phyloP scores from a whole-genome alignment of 2,329 filamentous ascomycete genomes.

The Cladosporium sp. region DNA sequence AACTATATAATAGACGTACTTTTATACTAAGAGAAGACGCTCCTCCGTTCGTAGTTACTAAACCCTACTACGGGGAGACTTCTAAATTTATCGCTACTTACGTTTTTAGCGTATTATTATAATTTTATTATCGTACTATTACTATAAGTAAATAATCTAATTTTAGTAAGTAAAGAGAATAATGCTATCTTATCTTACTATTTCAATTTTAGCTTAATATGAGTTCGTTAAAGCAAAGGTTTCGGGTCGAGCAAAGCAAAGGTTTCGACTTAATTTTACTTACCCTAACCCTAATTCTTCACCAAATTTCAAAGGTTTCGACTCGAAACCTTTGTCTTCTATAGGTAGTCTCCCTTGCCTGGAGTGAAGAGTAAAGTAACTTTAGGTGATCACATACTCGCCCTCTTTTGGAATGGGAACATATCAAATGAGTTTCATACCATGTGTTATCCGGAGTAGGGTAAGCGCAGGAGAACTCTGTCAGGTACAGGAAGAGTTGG shows the following conservation, averaged over 20 bases:
- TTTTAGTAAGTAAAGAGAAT: neutral
- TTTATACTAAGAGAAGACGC: neutral
- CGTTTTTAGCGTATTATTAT: neutral
- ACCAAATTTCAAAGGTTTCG: neutral
- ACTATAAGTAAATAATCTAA: neutral
- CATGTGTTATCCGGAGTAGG: too few species aligned
- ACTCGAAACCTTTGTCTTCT: conserved; percentile 1
- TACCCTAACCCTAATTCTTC: neutral
- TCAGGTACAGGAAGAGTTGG: too few species aligned
- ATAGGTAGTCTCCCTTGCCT: too few species aligned
- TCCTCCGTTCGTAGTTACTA: neutral
- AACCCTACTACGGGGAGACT: neutral
- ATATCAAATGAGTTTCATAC: too few species aligned
- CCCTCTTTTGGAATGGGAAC: too few species aligned
- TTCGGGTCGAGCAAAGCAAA: neutral
- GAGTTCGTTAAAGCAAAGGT: neutral
- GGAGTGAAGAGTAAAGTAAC: too few species aligned
- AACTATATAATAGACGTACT: neutral
- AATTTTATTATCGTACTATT: neutral
- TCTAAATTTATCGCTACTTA: neutral
- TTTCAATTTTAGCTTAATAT: neutral
- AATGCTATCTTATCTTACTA: neutral
- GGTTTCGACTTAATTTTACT: neutral
- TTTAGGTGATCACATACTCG: too few species aligned
- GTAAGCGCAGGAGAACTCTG: too few species aligned